Conservation (phyloP, 805 yeast species). For the Pichia cephalocereana region DNA sequence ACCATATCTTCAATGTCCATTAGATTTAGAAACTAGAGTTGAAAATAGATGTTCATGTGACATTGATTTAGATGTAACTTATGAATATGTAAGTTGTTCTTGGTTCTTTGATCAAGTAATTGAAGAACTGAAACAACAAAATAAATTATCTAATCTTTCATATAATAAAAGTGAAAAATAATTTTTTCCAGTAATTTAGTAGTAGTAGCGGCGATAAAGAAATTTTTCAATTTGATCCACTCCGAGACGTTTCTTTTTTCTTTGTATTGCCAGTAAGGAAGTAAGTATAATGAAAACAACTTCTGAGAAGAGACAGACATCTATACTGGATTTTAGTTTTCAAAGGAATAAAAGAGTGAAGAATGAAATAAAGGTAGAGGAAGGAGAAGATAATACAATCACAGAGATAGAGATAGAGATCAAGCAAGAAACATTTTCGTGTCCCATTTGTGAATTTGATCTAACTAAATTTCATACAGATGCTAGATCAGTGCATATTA, state of each 20-base stretch:
- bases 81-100: slow-evolving; percentile 33
- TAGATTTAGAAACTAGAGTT: slow-evolving; percentile 42
- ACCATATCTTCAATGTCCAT: slow-evolving; percentile 76
- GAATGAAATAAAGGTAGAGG: background rate
- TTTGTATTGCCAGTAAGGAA: too few species aligned
- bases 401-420: background rate
- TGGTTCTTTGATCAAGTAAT: slow-evolving; percentile 20
- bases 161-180: too few species aligned
- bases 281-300: background rate
- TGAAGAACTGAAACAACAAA: too few species aligned
- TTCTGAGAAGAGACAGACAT: background rate
- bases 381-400: background rate
- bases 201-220: too few species aligned
- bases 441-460: slow-evolving; percentile 45
- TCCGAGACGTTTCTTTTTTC: too few species aligned
- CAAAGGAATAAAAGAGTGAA: background rate
- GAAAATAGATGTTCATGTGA: slow-evolving; percentile 63
- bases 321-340: background rate
- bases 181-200: too few species aligned
- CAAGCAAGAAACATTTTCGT: slow-evolving; percentile 12
- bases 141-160: too few species aligned
- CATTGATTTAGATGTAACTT: slow-evolving; percentile 60
- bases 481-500: slow-evolving; percentile 46
- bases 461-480: slow-evolving; percentile 31
- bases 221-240: too few species aligned